Percentiles rank a stretch among this genome's conserved stretches.
phyloP scores from a whole-genome alignment of 2,329 filamentous ascomycete species.

The Pleurostoma richardsiae region DNA sequence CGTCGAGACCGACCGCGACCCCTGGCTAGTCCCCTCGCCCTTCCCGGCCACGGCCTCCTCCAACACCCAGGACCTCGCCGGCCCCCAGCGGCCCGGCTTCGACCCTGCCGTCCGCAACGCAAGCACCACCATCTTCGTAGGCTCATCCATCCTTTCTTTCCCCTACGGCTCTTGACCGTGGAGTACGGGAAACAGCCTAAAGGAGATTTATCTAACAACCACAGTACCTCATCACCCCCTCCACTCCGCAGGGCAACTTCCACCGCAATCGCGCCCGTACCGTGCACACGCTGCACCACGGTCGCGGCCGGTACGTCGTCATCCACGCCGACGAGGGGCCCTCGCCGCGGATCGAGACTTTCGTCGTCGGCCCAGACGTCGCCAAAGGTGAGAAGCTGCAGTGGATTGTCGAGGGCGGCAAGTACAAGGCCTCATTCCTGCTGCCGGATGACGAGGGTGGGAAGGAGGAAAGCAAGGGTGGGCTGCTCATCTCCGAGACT shows the following conservation, averaged over 20 bases:
- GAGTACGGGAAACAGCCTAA: no score
- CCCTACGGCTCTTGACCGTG: no score
- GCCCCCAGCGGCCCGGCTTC: slow-evolving; percentile 26
- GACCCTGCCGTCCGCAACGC: slow-evolving; percentile 41
- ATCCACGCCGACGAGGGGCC: slow-evolving; percentile 51
- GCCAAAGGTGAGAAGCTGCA: slow-evolving; percentile 55
- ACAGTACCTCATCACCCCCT: slow-evolving; percentile 54
- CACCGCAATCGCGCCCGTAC: slow-evolving; percentile 59
- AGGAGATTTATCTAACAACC: no score
- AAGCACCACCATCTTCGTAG: slow-evolving; percentile 51
- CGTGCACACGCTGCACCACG: slow-evolving; percentile 60
- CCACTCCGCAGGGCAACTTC: slow-evolving; percentile 51
- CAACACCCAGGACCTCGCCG: slow-evolving; percentile 25
- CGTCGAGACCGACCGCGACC: slow-evolving; percentile 53
- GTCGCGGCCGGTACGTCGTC: slow-evolving; percentile 58
- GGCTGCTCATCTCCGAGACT: slow-evolving; percentile 62
- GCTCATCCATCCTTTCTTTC: no score
- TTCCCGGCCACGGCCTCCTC: slow-evolving; percentile 36
- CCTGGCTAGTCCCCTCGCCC: slow-evolving; percentile 47
- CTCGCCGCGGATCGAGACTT: slow-evolving; percentile 49
- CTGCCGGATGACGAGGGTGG: slow-evolving; percentile 34
- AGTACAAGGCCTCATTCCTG: slow-evolving; percentile 61
- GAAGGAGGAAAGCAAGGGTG: slow-evolving; percentile 28
- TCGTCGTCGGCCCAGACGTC: slow-evolving; percentile 56
- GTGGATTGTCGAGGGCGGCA: slow-evolving; percentile 65